Conservation (phyloP, 2,329 filamentous ascomycete genomes). For the Lachnellula hyalina region DNA sequence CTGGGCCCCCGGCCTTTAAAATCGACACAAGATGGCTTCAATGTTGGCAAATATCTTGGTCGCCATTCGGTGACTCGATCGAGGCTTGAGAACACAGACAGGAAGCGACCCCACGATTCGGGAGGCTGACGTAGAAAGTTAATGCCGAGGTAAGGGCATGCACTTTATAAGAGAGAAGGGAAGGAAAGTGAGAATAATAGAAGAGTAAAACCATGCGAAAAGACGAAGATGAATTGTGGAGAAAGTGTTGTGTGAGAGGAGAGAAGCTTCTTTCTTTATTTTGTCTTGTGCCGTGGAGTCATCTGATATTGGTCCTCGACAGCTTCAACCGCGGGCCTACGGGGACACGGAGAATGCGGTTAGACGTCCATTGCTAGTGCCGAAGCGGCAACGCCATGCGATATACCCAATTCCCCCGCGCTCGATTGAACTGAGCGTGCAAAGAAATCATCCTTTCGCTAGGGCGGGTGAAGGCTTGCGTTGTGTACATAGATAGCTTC, state of each 20-base stretch:
- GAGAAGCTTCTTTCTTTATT: not conserved
- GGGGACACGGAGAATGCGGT: not conserved
- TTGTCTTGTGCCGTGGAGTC: not conserved
- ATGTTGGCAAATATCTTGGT: conserved; percentile 4
- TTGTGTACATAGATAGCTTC: not conserved
- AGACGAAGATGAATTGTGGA: not conserved
- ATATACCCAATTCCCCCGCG: not conserved
- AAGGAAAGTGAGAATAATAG: not conserved
- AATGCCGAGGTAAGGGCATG: conserved; percentile 10
- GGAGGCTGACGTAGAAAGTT: conserved; percentile 8
- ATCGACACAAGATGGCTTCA: conserved; percentile 17
- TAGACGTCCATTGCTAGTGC: not conserved
- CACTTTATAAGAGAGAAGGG: not conserved
- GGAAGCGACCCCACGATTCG: conserved; percentile 1
- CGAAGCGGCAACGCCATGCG: not conserved
- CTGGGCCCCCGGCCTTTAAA: conserved; percentile 27
- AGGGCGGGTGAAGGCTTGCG: not conserved
- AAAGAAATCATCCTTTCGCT: not conserved
- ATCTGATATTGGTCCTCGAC: not conserved
- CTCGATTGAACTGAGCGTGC: not conserved
- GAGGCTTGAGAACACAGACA: not conserved
- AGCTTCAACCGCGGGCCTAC: not conserved
- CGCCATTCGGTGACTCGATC: conserved; percentile 13
- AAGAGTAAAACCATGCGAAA: not conserved
- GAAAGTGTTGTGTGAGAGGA: not conserved